Conservation (phyloP, 176 grass and related monocot species). For the Sorghum bicolor region Sorghum_bicolor_NCBIv3 NC_012873.2:55442001-55442500, state of each 20-base stretch:
- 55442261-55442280: constrained; percentile 45
- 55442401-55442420: neutral
- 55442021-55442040: constrained; percentile 73
- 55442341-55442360: neutral
- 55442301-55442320: constrained; percentile 29
- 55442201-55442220: constrained; percentile 56
- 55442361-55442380: constrained; percentile 5
- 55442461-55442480: neutral
- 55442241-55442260: constrained; percentile 59
- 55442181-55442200: constrained; percentile 55
- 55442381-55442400: constrained; percentile 32
- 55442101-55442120: constrained; percentile 61
- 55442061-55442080: constrained; percentile 92
- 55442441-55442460: constrained; percentile 4
- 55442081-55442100: constrained; percentile 80
- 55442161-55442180: constrained; percentile 55
- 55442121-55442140: constrained; percentile 31
- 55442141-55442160: constrained; percentile 52
- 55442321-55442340: neutral
- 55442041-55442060: constrained; percentile 88
- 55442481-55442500: neutral
- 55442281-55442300: constrained; percentile 35
- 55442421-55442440: neutral
- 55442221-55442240: constrained; percentile 50
- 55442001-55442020: constrained; percentile 83